Evolutionary conservation across 2,329 filamentous ascomycete genomes (phyloP).

Genomic region (Phyllosticta citribraziliensis): DNA sequence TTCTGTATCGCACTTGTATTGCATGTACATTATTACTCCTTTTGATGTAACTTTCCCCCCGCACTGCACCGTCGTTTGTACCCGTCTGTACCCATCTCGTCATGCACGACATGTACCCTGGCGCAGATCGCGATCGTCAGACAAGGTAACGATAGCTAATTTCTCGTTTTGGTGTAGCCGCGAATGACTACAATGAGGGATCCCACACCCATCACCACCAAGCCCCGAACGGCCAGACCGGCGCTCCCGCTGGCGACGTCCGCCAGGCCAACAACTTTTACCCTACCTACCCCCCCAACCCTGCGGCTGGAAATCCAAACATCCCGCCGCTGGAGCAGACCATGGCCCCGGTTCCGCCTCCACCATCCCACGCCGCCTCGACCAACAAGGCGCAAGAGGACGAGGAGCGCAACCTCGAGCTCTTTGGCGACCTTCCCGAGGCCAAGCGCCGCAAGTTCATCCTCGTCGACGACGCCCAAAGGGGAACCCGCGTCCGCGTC

Average conservation of each 20-base stretch:
- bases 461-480: constrained; percentile 79
- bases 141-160: constrained; percentile 32
- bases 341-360: constrained; percentile 38
- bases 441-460: constrained; percentile 95
- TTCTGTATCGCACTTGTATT: constrained; percentile 23
- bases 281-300: constrained; percentile 52
- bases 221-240: constrained; percentile 44
- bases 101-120: constrained; percentile 17
- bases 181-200: constrained; percentile 49
- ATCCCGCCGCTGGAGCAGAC: constrained; percentile 57
- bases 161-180: constrained; percentile 40
- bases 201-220: constrained; percentile 59
- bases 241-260: constrained; percentile 51
- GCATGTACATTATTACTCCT: constrained; percentile 31
- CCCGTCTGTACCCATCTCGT: constrained; percentile 9
- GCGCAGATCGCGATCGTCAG: constrained; percentile 19
- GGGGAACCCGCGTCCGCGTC: constrained; percentile 72
- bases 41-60: constrained; percentile 32
- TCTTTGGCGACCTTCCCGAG: constrained; percentile 83
- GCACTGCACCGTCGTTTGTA: constrained; percentile 13
- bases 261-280: constrained; percentile 72
- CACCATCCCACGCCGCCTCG: constrained; percentile 31
- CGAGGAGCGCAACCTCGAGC: constrained; percentile 52
- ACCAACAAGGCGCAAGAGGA: constrained; percentile 41
- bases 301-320: constrained; percentile 43